Percentiles rank a stretch among this genome's conserved stretches.
Evolutionary conservation across 768 basidiomycete genomes (phyloP).

Genomic region (Leucocoprinus sp.): DNA sequence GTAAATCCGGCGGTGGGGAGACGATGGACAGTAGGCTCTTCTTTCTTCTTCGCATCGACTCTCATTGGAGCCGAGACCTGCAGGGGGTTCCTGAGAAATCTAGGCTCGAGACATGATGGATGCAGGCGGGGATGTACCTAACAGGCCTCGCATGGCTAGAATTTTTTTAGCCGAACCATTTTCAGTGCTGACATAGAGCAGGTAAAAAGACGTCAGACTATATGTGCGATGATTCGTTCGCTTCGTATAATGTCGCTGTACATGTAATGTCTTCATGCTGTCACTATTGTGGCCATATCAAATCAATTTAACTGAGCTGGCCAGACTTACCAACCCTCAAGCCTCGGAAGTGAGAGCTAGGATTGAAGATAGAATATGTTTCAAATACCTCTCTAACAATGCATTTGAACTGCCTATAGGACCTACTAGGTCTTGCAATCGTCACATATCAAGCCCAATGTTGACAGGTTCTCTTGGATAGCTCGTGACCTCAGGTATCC

Average conservation of each 20-base stretch:
- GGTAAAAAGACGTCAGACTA: conserved; percentile 22
- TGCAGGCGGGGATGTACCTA: conserved; percentile 16
- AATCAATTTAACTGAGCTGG: too few relatives aligned
- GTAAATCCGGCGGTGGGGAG: neutral
- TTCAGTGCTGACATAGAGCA: conserved; percentile 30
- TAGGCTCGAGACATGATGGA: neutral
- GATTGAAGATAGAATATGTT: too few relatives aligned
- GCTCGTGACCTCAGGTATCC: too few relatives aligned
- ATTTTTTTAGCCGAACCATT: conserved; percentile 24
- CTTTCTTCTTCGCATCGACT: neutral
- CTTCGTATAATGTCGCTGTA: conserved; percentile 26
- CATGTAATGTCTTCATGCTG: conserved; percentile 36
- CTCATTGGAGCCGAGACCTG: neutral
- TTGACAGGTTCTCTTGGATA: too few relatives aligned
- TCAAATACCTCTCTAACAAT: too few relatives aligned
- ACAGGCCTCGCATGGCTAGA: conserved; percentile 29
- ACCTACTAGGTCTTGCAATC: too few relatives aligned
- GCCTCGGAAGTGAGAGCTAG: conserved; percentile 23
- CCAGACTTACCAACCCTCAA: conserved; percentile 23
- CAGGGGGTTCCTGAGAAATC: neutral
- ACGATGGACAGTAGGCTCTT: neutral
- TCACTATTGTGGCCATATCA: too few relatives aligned
- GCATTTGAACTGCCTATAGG: too few relatives aligned
- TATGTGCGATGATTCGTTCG: conserved; percentile 17
- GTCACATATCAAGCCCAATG: too few relatives aligned